These are phyloP conservation scores for Glycyrrhiza uralensis DNA, from an alignment of 306 rosid species.

Conservation along the genomic window DNA sequence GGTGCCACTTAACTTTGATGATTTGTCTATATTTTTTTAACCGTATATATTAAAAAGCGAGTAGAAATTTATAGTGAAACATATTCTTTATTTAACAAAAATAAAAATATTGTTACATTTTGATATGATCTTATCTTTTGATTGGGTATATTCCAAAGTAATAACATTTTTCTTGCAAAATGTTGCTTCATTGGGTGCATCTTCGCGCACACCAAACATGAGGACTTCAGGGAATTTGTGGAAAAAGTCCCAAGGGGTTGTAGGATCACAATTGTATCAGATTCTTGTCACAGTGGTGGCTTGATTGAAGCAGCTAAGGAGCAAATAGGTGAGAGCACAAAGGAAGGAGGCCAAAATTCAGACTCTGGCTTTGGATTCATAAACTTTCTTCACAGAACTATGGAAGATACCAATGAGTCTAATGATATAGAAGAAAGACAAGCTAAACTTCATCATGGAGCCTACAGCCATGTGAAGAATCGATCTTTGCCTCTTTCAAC, in stretches of 20 bases:
- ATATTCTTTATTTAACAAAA: not conserved
- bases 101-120: not conserved
- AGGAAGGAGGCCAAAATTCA: not conserved
- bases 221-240: conserved; percentile 66
- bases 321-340: conserved; percentile 78
- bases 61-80: not conserved
- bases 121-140: not conserved
- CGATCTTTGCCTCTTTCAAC: conserved; percentile 59
- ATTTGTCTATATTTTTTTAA: no score
- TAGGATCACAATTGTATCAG: conserved; percentile 63
- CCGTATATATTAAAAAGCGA: not conserved
- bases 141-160: not conserved
- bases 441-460: conserved; percentile 28
- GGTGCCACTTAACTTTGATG: no score
- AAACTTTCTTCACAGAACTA: conserved; percentile 38
- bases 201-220: conserved; percentile 30
- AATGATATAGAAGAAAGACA: conserved; percentile 43
- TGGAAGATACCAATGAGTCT: conserved; percentile 40
- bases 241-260: conserved; percentile 58
- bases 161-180: not conserved
- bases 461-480: conserved; percentile 37
- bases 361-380: conserved; percentile 34
- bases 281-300: conserved; percentile 89
- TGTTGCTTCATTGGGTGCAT: not conserved
- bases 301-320: conserved; percentile 62